Evolutionary conservation across 2,329 filamentous ascomycete genomes (phyloP).

Genomic region (Alternaria triticina): DNA sequence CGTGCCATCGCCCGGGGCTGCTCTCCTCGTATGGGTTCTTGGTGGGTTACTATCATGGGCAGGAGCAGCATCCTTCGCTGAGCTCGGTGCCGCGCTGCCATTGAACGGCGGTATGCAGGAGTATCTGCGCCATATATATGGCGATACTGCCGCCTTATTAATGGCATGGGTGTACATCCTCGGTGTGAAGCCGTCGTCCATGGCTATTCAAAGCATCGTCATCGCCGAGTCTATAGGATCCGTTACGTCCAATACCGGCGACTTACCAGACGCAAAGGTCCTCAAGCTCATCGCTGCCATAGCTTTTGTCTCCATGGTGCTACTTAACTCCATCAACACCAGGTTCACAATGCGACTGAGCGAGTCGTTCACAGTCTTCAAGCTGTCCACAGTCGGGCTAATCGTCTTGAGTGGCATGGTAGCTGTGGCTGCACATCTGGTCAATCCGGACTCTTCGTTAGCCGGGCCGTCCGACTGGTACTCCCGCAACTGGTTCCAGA

Average conservation of each 20-base stretch:
- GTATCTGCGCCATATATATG: slow-evolving; percentile 67
- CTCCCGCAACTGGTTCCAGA: slow-evolving; percentile 62
- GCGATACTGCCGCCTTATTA: slow-evolving; percentile 67
- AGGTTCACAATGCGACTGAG: slow-evolving; percentile 50
- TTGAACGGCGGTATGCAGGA: slow-evolving; percentile 70
- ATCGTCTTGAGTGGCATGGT: slow-evolving; percentile 40
- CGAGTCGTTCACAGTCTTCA: slow-evolving; percentile 52
- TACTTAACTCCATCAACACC: slow-evolving; percentile 54
- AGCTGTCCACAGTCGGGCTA: slow-evolving; percentile 40
- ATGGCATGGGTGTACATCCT: slow-evolving; percentile 71
- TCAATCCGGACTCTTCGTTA: slow-evolving; percentile 35
- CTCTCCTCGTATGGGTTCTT: slow-evolving; percentile 66
- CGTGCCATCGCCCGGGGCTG: slow-evolving; percentile 65
- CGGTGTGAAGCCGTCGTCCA: slow-evolving; percentile 68
- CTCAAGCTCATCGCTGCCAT: slow-evolving; percentile 48
- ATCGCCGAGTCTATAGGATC: slow-evolving; percentile 58
- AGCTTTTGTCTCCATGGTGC: slow-evolving; percentile 49
- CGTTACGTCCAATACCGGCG: slow-evolving; percentile 51
- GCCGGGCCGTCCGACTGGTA: slow-evolving; percentile 46
- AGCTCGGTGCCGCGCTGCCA: slow-evolving; percentile 68
- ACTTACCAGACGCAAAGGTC: slow-evolving; percentile 17
- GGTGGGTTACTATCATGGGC: slow-evolving; percentile 69
- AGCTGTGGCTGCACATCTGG: slow-evolving; percentile 39
- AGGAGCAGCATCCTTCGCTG: slow-evolving; percentile 66
- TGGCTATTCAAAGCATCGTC: slow-evolving; percentile 69